These are phyloP conservation scores for Knoxia roxburghii DNA, from an alignment of 257 asterid species.

Conservation along the genomic window DNA sequence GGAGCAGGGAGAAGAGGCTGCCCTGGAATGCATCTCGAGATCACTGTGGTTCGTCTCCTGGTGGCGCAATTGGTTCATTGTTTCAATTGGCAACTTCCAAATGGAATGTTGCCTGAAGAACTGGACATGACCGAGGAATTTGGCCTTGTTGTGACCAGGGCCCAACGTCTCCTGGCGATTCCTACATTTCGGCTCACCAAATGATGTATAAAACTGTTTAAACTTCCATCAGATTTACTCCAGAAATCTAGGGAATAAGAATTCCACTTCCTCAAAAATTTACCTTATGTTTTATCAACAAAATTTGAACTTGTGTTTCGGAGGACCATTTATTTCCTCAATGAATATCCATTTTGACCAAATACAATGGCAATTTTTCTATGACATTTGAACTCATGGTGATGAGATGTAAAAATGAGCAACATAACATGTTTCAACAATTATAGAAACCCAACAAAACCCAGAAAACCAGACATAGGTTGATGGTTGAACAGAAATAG, in stretches of 20 bases:
- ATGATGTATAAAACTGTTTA: not conserved
- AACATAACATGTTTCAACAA: too few relatives aligned
- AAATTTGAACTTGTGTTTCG: too few relatives aligned
- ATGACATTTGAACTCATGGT: too few relatives aligned
- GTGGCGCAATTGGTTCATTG: constrained; percentile 22
- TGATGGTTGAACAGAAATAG: constrained; percentile 2
- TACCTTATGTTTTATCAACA: too few relatives aligned
- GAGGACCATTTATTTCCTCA: too few relatives aligned
- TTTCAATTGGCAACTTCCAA: constrained; percentile 19
- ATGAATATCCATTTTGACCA: too few relatives aligned
- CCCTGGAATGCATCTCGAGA: constrained; percentile 22
- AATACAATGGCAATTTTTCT: too few relatives aligned
- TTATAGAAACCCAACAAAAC: too few relatives aligned
- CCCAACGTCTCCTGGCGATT: constrained; percentile 2
- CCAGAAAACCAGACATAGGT: too few relatives aligned
- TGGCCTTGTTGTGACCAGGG: constrained; percentile 18
- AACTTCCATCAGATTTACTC: not conserved
- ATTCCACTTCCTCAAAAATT: too few relatives aligned
- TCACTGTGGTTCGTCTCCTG: constrained; percentile 30
- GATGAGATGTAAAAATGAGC: too few relatives aligned
- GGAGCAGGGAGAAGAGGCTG: constrained; percentile 23
- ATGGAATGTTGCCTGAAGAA: constrained; percentile 14
- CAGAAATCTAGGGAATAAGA: too few relatives aligned
- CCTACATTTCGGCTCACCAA: not conserved
- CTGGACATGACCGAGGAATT: constrained; percentile 28